Conservation (phyloP, 2,329 filamentous ascomycete species). For the Curvularia verruculosa region DNA sequence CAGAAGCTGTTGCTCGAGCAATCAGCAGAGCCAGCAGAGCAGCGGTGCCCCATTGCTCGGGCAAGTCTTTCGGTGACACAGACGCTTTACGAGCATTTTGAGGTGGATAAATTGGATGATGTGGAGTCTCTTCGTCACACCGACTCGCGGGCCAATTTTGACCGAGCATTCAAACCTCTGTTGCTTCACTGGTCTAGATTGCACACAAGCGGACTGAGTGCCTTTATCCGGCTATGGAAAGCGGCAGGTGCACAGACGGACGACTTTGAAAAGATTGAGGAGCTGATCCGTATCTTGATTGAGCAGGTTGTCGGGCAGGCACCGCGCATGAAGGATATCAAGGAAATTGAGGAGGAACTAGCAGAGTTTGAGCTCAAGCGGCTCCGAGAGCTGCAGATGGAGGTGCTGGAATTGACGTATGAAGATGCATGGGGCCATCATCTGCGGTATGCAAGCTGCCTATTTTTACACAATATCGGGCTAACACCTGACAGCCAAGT, state of each 20-base stretch:
- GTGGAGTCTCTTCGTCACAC: slow-evolving; percentile 80
- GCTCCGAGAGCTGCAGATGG: slow-evolving; percentile 89
- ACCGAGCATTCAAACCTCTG: slow-evolving; percentile 84
- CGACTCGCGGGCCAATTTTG: slow-evolving; percentile 78
- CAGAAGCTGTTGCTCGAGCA: slow-evolving; percentile 93
- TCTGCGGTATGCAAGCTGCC: slow-evolving; percentile 59
- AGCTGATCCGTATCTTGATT: slow-evolving; percentile 86
- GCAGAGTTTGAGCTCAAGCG: slow-evolving; percentile 79
- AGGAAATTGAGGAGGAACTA: slow-evolving; percentile 88
- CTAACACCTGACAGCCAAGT: slow-evolving; percentile 64
- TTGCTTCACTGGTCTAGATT: slow-evolving; percentile 91
- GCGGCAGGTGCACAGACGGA: slow-evolving; percentile 80
- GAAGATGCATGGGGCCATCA: slow-evolving; percentile 95
- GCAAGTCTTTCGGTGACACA: slow-evolving; percentile 86
- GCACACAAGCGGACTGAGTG: slow-evolving; percentile 82
- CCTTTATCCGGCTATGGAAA: slow-evolving; percentile 93
- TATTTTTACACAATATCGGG: slow-evolving; percentile 3
- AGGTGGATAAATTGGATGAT: slow-evolving; percentile 82
- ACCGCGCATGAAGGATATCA: slow-evolving; percentile 78
- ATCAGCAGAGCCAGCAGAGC: slow-evolving; percentile 69
- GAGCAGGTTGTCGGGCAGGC: slow-evolving; percentile 89
- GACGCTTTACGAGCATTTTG: slow-evolving; percentile 93
- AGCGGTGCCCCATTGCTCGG: slow-evolving; percentile 84
- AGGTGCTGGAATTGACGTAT: slow-evolving; percentile 85
- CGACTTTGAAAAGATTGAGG: slow-evolving; percentile 92